Conservation (phyloP, 805 yeast genomes). For the Yamadazyma ubonensis region DNA sequence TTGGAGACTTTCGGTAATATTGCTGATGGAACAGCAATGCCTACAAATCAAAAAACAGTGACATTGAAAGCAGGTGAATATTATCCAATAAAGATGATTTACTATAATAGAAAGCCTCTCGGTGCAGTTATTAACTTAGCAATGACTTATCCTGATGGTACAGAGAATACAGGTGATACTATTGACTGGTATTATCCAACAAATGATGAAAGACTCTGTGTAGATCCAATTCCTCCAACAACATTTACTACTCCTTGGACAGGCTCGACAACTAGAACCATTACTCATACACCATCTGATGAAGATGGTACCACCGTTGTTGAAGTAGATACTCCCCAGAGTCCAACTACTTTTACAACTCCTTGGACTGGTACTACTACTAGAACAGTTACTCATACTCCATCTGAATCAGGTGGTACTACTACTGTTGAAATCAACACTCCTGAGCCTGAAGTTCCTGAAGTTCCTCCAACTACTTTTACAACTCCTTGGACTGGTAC, state of each 20-base stretch:
- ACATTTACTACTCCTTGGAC: slow-evolving; percentile 4
- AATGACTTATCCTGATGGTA: slow-evolving; percentile 3
- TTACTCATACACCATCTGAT: slow-evolving; percentile 10
- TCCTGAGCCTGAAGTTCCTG: slow-evolving; percentile 2
- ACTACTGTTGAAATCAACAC: slow-evolving; percentile 10
- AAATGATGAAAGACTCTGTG: background rate
- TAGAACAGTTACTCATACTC: slow-evolving; percentile 5
- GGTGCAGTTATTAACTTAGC: background rate
- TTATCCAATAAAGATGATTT: slow-evolving; percentile 1
- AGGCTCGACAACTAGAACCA: slow-evolving; percentile 35
- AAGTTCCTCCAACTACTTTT: background rate
- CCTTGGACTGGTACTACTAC: slow-evolving; percentile 7
- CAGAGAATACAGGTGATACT: background rate
- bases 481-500: slow-evolving; percentile 9
- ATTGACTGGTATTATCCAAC: background rate
- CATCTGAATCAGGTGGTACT: slow-evolving; percentile 10
- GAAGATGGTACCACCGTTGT: slow-evolving; percentile 9
- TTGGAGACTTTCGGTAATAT: background rate
- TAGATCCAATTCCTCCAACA: background rate
- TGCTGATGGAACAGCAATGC: background rate
- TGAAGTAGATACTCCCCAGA: slow-evolving; percentile 12
- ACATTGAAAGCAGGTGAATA: slow-evolving; percentile 1
- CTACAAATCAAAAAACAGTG: background rate
- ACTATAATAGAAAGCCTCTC: background rate
- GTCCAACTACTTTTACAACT: slow-evolving; percentile 3